Evolutionary conservation across 2,329 filamentous ascomycete genomes (phyloP).

Genomic region (Hypoxylon sp.): DNA sequence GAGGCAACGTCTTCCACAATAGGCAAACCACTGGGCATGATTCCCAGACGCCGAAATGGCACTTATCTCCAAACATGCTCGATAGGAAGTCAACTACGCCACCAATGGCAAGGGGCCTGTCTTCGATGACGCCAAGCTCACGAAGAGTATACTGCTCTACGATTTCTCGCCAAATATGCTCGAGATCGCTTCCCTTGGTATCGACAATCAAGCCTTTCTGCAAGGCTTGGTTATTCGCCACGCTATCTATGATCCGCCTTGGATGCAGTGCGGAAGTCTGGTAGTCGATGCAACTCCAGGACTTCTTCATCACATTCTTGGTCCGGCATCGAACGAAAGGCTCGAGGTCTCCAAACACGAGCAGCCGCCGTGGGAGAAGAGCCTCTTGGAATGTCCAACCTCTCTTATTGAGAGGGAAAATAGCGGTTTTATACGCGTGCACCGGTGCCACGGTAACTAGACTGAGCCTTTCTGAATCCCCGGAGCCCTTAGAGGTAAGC

Average conservation of each 20-base stretch:
- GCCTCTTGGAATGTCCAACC: constrained; percentile 30
- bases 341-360: constrained; percentile 29
- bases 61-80: constrained; percentile 13
- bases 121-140: constrained; percentile 13
- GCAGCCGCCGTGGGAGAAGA: constrained; percentile 17
- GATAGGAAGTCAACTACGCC: constrained; percentile 25
- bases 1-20: constrained; percentile 12
- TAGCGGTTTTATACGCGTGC: constrained; percentile 14
- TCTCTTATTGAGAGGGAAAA: constrained; percentile 26
- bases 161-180: constrained; percentile 23
- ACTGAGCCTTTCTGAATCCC: background rate
- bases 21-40: constrained; percentile 15
- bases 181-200: constrained; percentile 13
- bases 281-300: constrained; percentile 21
- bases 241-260: constrained; percentile 19
- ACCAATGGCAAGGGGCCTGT: constrained; percentile 24
- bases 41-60: constrained; percentile 24
- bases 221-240: constrained; percentile 9
- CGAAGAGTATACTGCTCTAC: constrained; percentile 31
- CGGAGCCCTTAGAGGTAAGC: background rate
- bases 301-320: constrained; percentile 19
- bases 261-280: constrained; percentile 13
- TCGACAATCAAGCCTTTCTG: constrained; percentile 19
- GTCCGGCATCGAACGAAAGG: constrained; percentile 26
- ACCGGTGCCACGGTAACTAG: constrained; percentile 10